Evolutionary conservation across 176 grass and related monocot genomes (phyloP).

Genomic region (Typha latifolia): DNA sequence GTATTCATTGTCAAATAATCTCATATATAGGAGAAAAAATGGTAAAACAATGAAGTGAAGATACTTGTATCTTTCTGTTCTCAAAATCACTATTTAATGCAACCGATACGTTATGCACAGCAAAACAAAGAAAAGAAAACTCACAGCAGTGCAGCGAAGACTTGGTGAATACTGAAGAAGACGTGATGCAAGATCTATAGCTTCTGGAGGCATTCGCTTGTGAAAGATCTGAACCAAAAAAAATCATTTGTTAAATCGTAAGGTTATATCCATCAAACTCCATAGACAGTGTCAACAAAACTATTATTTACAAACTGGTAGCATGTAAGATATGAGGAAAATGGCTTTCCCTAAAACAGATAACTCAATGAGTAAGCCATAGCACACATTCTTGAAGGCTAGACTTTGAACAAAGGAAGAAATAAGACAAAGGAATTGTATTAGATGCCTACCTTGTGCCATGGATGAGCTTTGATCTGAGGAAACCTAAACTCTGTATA

Average conservation of each 20-base stretch:
- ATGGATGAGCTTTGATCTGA: slow-evolving; percentile 96
- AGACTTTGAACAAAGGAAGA: neutral
- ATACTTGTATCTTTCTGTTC: neutral
- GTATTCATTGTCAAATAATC: no score
- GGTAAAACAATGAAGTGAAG: neutral
- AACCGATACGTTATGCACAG: neutral
- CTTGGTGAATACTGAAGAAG: slow-evolving; percentile 90
- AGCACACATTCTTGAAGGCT: neutral
- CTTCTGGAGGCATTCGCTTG: slow-evolving; percentile 92
- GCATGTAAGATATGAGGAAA: no score
- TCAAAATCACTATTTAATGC: slow-evolving; percentile 4
- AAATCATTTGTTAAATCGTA: neutral
- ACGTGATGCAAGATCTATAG: slow-evolving; percentile 80
- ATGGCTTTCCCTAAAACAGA: no score
- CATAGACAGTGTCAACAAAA: no score
- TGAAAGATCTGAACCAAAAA: slow-evolving; percentile 50
- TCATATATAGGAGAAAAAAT: no score
- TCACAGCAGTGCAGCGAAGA: slow-evolving; percentile 73
- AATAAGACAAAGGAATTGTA: neutral
- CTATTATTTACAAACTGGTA: no score
- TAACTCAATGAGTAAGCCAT: neutral
- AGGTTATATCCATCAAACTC: neutral
- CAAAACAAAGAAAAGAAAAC: slow-evolving; percentile 17
- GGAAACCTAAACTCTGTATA: slow-evolving; percentile 93
- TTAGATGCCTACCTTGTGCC: slow-evolving; percentile 69